Base-by-base conservation (phyloP, 2,329 filamentous ascomycete genomes). In the Bretziella fagacearum region DNA sequence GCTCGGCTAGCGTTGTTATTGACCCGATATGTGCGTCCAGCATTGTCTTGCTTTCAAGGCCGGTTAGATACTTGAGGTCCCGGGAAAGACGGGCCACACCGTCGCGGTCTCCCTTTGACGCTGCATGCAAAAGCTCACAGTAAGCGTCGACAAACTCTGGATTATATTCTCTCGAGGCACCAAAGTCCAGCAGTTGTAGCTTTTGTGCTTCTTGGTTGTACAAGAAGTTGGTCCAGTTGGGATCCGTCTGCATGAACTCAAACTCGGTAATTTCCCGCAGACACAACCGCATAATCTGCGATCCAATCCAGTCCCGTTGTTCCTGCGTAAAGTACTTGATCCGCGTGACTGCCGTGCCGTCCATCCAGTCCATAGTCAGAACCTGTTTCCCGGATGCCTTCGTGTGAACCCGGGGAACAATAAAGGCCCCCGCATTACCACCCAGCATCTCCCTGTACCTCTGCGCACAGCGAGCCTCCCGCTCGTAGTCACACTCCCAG, bases 201-300 rank as follows among this genome's bases (percentile, higher is more conserved):
- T 77, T 81, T 55, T 77, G 67, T 3, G 71, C 76, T 17, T 66
- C 56, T 1, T 77, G 67, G 56, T 96, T 91, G 69, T 85, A 98
- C 17, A 96, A 70, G 62, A 98, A 98, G 63, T 98, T 98, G 27
- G 89, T 96, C 91, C 91, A 98, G 68, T 98, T 98, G 33, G 91
- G 91, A 59, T 98, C 91, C 4, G 91, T 98, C 65, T 98, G 91
- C 91, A 98, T 98, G 66, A 93, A 96, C 51, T 72, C 79, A 73
- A 95, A 96, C 62, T 94, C 85, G 53, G 80, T 80, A 55, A 96
- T 89, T 64, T 96, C 91, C 50, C 87, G 80, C 32, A 96, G 72
- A 59, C 86, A 96, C 8, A 98, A 77, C 3, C 86, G 82, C 45
- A 96, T 73, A 54, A 96, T 84, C 57, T 96, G 84, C 0, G 85